Evolutionary conservation across 352 stramenopile species (phyloP).

Genomic region (Globisporangium rhizosaccharum): DNA sequence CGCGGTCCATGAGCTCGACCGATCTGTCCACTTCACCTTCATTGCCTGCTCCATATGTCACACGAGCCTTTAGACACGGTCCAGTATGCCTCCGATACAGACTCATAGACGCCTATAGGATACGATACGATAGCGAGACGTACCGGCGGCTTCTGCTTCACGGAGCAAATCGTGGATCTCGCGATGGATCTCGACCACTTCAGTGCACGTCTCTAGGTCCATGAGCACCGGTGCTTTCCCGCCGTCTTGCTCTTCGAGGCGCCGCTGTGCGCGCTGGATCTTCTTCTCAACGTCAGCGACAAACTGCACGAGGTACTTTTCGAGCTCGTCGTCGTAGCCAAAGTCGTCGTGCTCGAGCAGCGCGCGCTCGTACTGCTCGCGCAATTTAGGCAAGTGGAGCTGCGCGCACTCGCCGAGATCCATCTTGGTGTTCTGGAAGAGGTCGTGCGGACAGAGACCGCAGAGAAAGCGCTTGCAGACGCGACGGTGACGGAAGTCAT

Average conservation of each 20-base stretch:
- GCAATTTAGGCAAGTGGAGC: slow-evolving; percentile 70
- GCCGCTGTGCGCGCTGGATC: slow-evolving; percentile 62
- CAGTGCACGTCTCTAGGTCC: slow-evolving; percentile 49
- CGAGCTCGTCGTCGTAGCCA: slow-evolving; percentile 69
- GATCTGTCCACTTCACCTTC: slow-evolving; percentile 52
- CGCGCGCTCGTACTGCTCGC: slow-evolving; percentile 51
- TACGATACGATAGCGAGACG: not conserved
- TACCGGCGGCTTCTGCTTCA: slow-evolving; percentile 51
- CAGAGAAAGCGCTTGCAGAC: slow-evolving; percentile 84
- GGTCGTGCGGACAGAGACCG: slow-evolving; percentile 78
- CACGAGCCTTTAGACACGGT: no score
- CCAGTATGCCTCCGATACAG: not conserved
- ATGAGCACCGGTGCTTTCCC: slow-evolving; percentile 35
- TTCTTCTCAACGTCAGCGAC: slow-evolving; percentile 81
- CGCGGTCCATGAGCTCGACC: slow-evolving; percentile 54
- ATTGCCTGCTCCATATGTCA: slow-evolving; percentile 19
- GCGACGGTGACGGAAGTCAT: slow-evolving; percentile 59
- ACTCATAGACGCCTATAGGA: not conserved
- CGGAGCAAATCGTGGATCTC: slow-evolving; percentile 63
- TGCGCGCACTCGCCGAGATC: slow-evolving; percentile 66
- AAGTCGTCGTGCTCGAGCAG: slow-evolving; percentile 29
- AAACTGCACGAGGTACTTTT: slow-evolving; percentile 53
- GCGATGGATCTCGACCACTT: slow-evolving; percentile 65
- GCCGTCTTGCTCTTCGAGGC: slow-evolving; percentile 61
- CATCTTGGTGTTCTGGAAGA: slow-evolving; percentile 90